Evolutionary conservation across 192 early-diverging fungal genomes (phyloP), one percentile per base, ranked within the genome.

Genomic region (Podila epicladia): DNA sequence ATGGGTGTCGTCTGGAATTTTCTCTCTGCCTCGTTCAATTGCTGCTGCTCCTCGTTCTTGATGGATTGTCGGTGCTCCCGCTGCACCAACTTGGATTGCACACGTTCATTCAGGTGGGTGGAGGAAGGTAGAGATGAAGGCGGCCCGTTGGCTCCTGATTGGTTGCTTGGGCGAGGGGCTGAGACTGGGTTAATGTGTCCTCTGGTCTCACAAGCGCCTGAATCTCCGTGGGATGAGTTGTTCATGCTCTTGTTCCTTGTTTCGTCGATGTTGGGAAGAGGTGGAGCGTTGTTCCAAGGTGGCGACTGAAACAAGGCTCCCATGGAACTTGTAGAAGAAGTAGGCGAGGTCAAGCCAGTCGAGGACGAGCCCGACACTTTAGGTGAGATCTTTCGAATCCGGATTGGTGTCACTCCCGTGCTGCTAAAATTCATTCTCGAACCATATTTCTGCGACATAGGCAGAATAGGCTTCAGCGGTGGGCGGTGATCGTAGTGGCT

Each of bases 321-420:
- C 15, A 51, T 28, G 17, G 49, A 35, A 49, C 35, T 24, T 9
- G 60, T 17, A 35, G 60, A 48, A 48, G 66, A 60, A 3, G 53
- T 22, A 55, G 53, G 24, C 22, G 24, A n/a, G 9, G 53, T 24
- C 9, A 24, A 22, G 11, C 53, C 53, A 7, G 53, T 55, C 24
- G 53, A 55, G 2, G 41, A 17, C 15, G 67, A 61, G 28, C 9
- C 31, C 22, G 58, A 33, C 26, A 58, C 59, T 67, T 69, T 80
- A 4, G 77, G 77, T 12, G 77, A 73, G 26, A 80, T 72, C 71
- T 80, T 80, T 53, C 77, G 77, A 33, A 72, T 62, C 17, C 71
- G 24, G 65, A 73, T 60, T 5, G 70, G 77, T 17, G 77, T 65
- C 6, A 68, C 62, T 8, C 62, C 37, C 9, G 71, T 59, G 55